phyloP scores from a whole-genome alignment of 2,329 filamentous ascomycete species.

The Sporothrix mexicana region DNA sequence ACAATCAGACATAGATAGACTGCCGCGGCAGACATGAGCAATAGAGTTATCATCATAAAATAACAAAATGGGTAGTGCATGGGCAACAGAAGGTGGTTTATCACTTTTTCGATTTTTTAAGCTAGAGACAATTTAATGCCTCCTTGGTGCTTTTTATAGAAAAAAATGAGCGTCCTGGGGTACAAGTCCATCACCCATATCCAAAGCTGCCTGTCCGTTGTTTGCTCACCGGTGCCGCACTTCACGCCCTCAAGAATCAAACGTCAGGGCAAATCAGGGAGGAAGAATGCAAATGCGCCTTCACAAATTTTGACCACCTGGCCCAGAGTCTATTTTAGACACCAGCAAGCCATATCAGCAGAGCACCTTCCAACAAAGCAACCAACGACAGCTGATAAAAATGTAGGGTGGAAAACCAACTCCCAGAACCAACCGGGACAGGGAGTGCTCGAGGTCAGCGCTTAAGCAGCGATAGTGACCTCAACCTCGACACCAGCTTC shows the following conservation, averaged over 20 bases:
- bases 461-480: constrained; percentile 80
- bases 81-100: neutral
- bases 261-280: neutral
- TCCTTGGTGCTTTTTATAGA: constrained; percentile 1
- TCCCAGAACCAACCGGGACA: neutral
- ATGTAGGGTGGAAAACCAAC: neutral
- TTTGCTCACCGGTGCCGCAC: neutral
- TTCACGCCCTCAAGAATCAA: neutral
- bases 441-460: neutral
- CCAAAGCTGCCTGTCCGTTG: neutral
- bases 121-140: neutral
- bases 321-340: constrained; percentile 16
- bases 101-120: constrained; percentile 23
- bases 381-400: neutral
- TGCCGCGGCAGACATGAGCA: too few relatives aligned
- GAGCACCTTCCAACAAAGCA: neutral
- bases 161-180: neutral
- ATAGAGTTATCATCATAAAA: too few relatives aligned
- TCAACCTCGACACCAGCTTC: constrained; percentile 92
- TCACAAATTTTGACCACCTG: neutral
- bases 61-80: too few relatives aligned
- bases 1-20: too few relatives aligned
- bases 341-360: constrained; percentile 13
- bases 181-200: neutral
- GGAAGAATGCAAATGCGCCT: constrained; percentile 9